Base-by-base conservation (phyloP, 305 asterid species). In the Nicotiana rustica region DNA sequence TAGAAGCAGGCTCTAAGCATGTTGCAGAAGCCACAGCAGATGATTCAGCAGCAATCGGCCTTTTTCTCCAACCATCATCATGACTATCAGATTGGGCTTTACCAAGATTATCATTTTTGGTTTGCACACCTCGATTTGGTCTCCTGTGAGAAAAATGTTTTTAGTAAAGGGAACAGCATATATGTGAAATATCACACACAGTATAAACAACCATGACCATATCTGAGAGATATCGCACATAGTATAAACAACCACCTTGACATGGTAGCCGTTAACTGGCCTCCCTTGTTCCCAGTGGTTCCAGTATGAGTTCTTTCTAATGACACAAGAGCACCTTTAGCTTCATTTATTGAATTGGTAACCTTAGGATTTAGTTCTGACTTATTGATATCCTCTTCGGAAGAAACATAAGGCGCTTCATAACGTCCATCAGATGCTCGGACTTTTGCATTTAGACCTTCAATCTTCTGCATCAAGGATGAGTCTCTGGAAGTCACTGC, bases 371-470 rank as follows among this genome's bases (percentile, higher is more conserved):
- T 89, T 82, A 66, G 86, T 36, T 75, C 79, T 47, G 91, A 80
- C 83, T 88, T 82, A 79, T 56, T 86, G 83, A 86, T 88, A 73
- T 88, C 91, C 57, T 84, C 94, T 77, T 80, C 94, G 59, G 76
- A 86, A 71, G 88, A 85, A 75, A 83, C 82, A 87, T 44, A 44
- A 31, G 82, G 76, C 55, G 83, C 86, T 80, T 88, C 93, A 87
- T 57, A 81, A 52, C 86, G 86, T 57, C 89, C 92, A 89, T 92
- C 98, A 88, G 95, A 89, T 73, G 87, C 91, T 85, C 94, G 94
- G 61, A 82, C 87, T 88, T 97, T 97, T 84, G 95, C 97, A 88
- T 97, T 97, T 82, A 97, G 84, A 86, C 90, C 92, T 85, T 93
- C 97, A 83, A 93, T 94, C 86, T 92, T 97, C 84, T 93, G 95